Evolutionary conservation across 805 yeast species (phyloP).

Genomic region (Wickerhamomyces bovis): DNA sequence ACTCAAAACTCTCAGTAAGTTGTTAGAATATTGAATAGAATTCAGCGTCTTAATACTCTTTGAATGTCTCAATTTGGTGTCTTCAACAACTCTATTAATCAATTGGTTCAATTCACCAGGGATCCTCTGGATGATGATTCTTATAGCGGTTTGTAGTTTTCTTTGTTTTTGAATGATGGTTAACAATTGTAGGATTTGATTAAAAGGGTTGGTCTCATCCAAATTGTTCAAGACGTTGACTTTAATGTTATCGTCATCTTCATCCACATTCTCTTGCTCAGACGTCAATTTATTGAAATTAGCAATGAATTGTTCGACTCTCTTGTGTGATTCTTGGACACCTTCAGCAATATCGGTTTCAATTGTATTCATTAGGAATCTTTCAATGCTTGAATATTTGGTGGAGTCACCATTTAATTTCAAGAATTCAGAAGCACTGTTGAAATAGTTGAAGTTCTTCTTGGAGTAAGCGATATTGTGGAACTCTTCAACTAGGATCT

Average conservation of each 20-base stretch:
- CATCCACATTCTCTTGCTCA: conserved; percentile 18
- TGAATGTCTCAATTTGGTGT: conserved; percentile 52
- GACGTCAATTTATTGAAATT: conserved; percentile 16
- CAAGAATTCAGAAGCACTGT: conserved; percentile 22
- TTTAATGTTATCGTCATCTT: conserved; percentile 21
- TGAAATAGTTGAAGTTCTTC: conserved; percentile 19
- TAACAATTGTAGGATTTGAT: conserved; percentile 47
- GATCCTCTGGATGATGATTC: conserved; percentile 45
- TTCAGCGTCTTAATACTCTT: conserved; percentile 30
- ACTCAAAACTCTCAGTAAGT: conserved; percentile 17
- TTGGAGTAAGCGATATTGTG: conserved; percentile 63
- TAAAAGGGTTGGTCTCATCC: conserved; percentile 41
- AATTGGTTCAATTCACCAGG: conserved; percentile 60
- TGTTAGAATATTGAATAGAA: conserved; percentile 13
- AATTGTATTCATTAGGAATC: conserved; percentile 48
- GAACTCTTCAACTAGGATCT: conserved; percentile 70
- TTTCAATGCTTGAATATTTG: conserved; percentile 42
- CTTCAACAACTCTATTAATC: conserved; percentile 57
- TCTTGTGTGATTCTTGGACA: conserved; percentile 33
- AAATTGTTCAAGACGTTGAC: conserved; percentile 26
- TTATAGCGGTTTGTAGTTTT: conserved; percentile 52
- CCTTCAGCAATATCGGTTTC: conserved; percentile 50
- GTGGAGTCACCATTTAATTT: conserved; percentile 11
- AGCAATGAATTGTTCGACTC: conserved; percentile 31
- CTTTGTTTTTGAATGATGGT: conserved; percentile 55